Evolutionary conservation across 345 rosid species (phyloP).

Genomic region (Lumnitzera littorea): DNA sequence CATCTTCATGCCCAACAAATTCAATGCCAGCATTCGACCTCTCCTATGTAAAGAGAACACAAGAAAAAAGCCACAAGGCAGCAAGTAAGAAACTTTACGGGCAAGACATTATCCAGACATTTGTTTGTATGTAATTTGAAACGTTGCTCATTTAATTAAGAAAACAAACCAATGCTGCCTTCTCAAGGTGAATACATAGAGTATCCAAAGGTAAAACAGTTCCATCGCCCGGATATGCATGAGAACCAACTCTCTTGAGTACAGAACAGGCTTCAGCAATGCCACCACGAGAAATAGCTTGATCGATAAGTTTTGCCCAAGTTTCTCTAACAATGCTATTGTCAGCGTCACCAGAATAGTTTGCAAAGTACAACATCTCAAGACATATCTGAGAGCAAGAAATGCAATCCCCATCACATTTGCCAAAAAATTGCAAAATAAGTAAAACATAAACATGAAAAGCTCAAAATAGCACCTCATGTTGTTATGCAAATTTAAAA

Average conservation of each 20-base stretch:
- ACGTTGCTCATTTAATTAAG: not conserved
- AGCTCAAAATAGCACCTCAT: too few species aligned
- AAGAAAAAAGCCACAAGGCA: not conserved
- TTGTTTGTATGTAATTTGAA: too few species aligned
- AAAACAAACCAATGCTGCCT: slow-evolving; percentile 64
- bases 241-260: slow-evolving; percentile 81
- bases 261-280: slow-evolving; percentile 95
- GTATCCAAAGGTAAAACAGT: slow-evolving; percentile 77
- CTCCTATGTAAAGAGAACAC: slow-evolving; percentile 43
- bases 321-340: slow-evolving; percentile 89
- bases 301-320: slow-evolving; percentile 90
- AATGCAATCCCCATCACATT: slow-evolving; percentile 4
- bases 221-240: slow-evolving; percentile 89
- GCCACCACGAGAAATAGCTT: slow-evolving; percentile 85
- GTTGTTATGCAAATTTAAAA: too few species aligned
- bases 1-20: slow-evolving; percentile 81
- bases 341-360: slow-evolving; percentile 86
- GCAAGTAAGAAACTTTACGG: not conserved
- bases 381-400: slow-evolving; percentile 62
- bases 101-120: too few species aligned
- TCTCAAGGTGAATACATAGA: slow-evolving; percentile 92
- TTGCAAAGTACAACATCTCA: slow-evolving; percentile 93
- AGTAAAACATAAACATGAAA: too few species aligned
- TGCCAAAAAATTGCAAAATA: too few species aligned
- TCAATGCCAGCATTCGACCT: slow-evolving; percentile 62